A percentile compares a stretch with the other conserved stretches of the same genome.
These are phyloP conservation scores for Pyrus pyrifolia DNA, from an alignment of 306 rosid genomes.

Conservation along the genomic window DNA sequence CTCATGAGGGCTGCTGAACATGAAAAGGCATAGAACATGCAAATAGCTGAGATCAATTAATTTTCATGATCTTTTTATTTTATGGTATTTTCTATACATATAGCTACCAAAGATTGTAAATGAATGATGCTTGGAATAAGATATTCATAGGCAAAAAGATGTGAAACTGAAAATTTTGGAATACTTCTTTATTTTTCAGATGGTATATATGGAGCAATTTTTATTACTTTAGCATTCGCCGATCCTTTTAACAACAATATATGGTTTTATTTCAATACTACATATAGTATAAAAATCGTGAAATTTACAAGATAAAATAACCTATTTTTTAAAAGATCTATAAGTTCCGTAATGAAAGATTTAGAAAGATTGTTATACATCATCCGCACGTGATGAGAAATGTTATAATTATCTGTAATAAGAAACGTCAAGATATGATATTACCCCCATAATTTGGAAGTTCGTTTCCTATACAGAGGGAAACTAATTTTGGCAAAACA, in stretches of 20 bases:
- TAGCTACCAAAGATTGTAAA: neutral
- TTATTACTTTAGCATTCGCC: neutral
- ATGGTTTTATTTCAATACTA: neutral
- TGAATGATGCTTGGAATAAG: neutral
- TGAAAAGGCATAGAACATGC: conserved; percentile 17
- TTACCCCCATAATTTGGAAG: neutral
- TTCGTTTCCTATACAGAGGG: neutral
- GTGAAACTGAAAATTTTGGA: neutral
- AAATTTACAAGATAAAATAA: neutral
- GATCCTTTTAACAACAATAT: too few relatives aligned
- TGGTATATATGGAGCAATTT: neutral
- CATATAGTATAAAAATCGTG: neutral
- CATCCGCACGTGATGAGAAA: neutral
- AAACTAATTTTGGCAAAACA: neutral
- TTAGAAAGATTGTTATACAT: too few relatives aligned
- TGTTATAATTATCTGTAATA: too few relatives aligned
- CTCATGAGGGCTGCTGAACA: conserved; percentile 51
- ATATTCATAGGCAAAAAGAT: neutral
- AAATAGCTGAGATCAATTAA: neutral
- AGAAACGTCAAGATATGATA: too few relatives aligned
- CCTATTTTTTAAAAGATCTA: neutral
- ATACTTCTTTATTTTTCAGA: neutral
- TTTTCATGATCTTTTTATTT: neutral
- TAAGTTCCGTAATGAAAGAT: too few relatives aligned
- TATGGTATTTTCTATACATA: neutral